Percentiles rank a stretch among this genome's conserved stretches.
Conservation (phyloP, 106 monocot genomes). For the Platanthera zijinensis region DNA sequence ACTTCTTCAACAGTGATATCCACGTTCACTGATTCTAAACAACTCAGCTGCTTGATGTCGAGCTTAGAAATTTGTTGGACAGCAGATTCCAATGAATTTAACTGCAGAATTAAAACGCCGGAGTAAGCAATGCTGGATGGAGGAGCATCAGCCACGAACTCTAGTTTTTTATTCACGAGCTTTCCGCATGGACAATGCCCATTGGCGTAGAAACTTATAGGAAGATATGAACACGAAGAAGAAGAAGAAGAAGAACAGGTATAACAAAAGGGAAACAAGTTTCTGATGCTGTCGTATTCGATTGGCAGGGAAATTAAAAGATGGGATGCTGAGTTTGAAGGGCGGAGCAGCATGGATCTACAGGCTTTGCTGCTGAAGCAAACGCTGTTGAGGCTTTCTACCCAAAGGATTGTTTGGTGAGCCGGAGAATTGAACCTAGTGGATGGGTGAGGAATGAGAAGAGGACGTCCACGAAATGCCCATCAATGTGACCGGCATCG, state of each 20-base stretch:
- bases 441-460: slow-evolving; percentile 48
- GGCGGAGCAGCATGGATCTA: slow-evolving; percentile 33
- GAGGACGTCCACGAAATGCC: slow-evolving; percentile 14
- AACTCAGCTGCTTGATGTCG: too few relatives aligned
- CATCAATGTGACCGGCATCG: slow-evolving; percentile 5
- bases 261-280: not conserved
- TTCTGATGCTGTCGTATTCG: slow-evolving; percentile 4
- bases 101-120: too few relatives aligned
- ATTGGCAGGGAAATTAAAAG: slow-evolving; percentile 4
- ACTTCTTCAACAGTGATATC: too few relatives aligned
- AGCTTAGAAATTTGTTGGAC: too few relatives aligned
- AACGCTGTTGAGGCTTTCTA: slow-evolving; percentile 13
- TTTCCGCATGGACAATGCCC: not conserved
- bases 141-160: too few relatives aligned
- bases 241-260: not conserved
- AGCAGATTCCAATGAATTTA: too few relatives aligned
- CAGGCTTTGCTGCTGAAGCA: slow-evolving; percentile 19
- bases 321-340: not conserved
- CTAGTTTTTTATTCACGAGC: not conserved
- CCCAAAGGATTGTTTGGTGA: slow-evolving; percentile 16
- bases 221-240: too few relatives aligned
- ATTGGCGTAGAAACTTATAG: not conserved
- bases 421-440: slow-evolving; percentile 22
- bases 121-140: too few relatives aligned
- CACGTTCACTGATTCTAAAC: too few relatives aligned